Percentiles rank a stretch among this genome's conserved stretches.
phyloP scores from a whole-genome alignment of 2,329 filamentous ascomycete genomes.

The Dothidotthia symphoricarpi region DNA sequence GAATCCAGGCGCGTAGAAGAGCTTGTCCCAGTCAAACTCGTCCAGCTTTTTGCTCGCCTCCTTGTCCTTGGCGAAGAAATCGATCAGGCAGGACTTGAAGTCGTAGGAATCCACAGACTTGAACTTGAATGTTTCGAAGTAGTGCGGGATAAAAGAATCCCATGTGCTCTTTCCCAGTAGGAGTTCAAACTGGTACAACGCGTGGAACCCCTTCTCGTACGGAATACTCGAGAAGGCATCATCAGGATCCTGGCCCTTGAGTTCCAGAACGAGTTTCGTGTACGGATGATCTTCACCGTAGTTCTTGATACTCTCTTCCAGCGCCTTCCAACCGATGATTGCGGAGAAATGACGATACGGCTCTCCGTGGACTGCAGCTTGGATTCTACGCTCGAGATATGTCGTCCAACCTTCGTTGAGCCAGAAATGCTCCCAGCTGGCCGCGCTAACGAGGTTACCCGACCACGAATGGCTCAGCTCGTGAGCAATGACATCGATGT shows the following conservation, averaged over 20 bases:
- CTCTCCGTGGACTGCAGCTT: constrained; percentile 75
- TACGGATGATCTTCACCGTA: constrained; percentile 86
- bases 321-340: constrained; percentile 91
- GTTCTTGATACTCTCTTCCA: constrained; percentile 74
- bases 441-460: constrained; percentile 77
- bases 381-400: constrained; percentile 86
- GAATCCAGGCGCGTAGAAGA: constrained; percentile 84
- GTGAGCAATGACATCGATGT: constrained; percentile 94
- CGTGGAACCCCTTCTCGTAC: constrained; percentile 96
- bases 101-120: constrained; percentile 92
- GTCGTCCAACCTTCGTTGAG: constrained; percentile 85
- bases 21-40: constrained; percentile 81
- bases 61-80: constrained; percentile 74
- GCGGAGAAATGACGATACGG: constrained; percentile 88
- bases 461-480: constrained; percentile 78
- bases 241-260: constrained; percentile 89
- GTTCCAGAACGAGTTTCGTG: constrained; percentile 83
- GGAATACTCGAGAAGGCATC: constrained; percentile 91
- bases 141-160: constrained; percentile 93
- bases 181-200: constrained; percentile 86
- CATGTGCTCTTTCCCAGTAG: constrained; percentile 82
- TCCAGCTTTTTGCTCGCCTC: constrained; percentile 62
- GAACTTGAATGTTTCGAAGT: constrained; percentile 80
- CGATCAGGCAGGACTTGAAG: constrained; percentile 83
- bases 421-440: constrained; percentile 77